Evolutionary conservation across 345 rosid species (phyloP).

Genomic region (Lagerstroemia speciosa): DNA sequence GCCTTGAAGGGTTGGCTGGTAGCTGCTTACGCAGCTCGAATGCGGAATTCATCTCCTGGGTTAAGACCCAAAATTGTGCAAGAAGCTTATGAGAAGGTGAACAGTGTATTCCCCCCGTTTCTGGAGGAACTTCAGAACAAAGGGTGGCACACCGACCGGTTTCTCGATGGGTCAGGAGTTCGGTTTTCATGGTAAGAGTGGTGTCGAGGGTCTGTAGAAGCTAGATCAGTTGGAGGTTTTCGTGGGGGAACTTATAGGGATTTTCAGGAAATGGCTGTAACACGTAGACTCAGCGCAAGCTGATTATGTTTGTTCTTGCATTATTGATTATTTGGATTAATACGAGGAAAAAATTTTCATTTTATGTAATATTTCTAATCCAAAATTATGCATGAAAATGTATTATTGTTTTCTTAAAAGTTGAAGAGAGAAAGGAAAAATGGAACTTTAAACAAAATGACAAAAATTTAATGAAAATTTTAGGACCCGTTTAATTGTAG

Average conservation of each 20-base stretch:
- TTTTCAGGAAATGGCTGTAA: too few species aligned
- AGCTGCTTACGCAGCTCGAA: slow-evolving; percentile 56
- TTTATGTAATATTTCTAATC: too few species aligned
- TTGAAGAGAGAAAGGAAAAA: not conserved
- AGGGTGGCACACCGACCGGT: slow-evolving; percentile 93
- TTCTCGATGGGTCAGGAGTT: slow-evolving; percentile 72
- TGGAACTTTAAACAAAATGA: too few species aligned
- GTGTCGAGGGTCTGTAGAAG: not conserved
- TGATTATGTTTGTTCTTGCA: not conserved
- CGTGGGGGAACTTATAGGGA: too few species aligned
- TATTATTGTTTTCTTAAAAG: not conserved
- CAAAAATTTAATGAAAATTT: too few species aligned
- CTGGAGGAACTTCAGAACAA: slow-evolving; percentile 53
- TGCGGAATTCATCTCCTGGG: slow-evolving; percentile 26
- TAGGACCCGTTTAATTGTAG: too few species aligned
- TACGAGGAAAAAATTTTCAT: too few species aligned
- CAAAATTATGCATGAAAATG: not conserved
- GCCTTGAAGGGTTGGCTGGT: slow-evolving; percentile 94
- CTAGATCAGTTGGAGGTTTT: not conserved
- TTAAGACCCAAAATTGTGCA: slow-evolving; percentile 25
- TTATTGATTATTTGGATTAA: too few species aligned
- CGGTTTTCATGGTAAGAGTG: slow-evolving; percentile 37
- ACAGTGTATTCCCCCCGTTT: slow-evolving; percentile 38
- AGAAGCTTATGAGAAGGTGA: slow-evolving; percentile 66
- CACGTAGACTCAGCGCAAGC: not conserved